Conservation (phyloP, 805 yeast genomes). For the Spathaspora girioi region DNA sequence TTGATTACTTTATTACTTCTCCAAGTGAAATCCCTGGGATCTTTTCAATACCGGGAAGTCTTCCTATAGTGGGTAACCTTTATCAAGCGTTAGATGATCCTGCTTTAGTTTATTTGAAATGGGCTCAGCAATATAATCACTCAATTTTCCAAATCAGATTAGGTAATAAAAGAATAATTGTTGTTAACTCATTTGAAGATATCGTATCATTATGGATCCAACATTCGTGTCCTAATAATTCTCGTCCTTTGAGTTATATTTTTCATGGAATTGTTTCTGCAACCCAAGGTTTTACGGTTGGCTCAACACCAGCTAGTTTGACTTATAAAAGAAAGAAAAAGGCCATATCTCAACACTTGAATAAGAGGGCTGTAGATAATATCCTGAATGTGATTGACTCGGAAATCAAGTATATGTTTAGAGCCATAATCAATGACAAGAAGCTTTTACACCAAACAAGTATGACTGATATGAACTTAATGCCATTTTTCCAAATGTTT, state of each 20-base stretch:
- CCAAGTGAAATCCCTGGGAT: slow-evolving; percentile 34
- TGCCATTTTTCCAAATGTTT: slow-evolving; percentile 44
- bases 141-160: slow-evolving; percentile 59
- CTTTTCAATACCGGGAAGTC: slow-evolving; percentile 38
- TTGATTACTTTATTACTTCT: background rate
- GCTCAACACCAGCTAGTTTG: slow-evolving; percentile 58
- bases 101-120: slow-evolving; percentile 41
- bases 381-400: slow-evolving; percentile 32
- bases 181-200: slow-evolving; percentile 63
- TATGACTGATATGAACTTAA: slow-evolving; percentile 34
- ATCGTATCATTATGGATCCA: slow-evolving; percentile 51
- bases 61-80: slow-evolving; percentile 51
- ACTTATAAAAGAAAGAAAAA: slow-evolving; percentile 47
- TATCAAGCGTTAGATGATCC: slow-evolving; percentile 47
- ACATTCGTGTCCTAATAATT: slow-evolving; percentile 49
- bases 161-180: slow-evolving; percentile 54
- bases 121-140: slow-evolving; percentile 40
- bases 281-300: slow-evolving; percentile 57
- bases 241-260: slow-evolving; percentile 64
- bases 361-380: slow-evolving; percentile 29
- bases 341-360: slow-evolving; percentile 42
- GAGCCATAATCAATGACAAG: slow-evolving; percentile 8
- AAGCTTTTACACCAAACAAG: too few relatives aligned
- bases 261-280: slow-evolving; percentile 61
- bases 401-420: slow-evolving; percentile 29